Base-by-base conservation (phyloP, 108 stramenopile species). In the Stephanodiscus triporus region DNA sequence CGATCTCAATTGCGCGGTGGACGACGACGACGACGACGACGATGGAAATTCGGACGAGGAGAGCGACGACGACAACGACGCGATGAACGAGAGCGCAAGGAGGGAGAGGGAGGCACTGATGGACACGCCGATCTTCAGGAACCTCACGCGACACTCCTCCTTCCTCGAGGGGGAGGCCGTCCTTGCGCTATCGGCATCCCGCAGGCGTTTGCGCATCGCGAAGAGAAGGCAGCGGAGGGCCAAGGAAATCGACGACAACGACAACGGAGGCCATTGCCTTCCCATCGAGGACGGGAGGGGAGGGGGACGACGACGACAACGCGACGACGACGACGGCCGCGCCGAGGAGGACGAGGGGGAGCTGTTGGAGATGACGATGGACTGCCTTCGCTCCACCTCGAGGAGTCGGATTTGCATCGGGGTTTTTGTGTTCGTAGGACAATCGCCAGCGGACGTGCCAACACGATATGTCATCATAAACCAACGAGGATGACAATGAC, bases 351-450 rank as follows among this genome's bases (percentile, higher is more conserved):
- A 75, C 2, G 69, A 83, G 9, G 74, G 73, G 13, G 38, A 27
- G 22, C 36, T 70, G 27, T 53, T 83, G 24, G 73, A 75, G 50
- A 68, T 82, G 50, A 86, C 91, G n/a, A 78, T 92, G 83, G 91
- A 92, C 59, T 92, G 86, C 84, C 70, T 92, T 92, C 88, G 68
- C 70, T 92, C 4, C 91, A 92, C 66, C 63, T 92, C 40, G 50
- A 76, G 16, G 87, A 92, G 57, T 49, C 70, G 1, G 84, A 88
- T 30, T 47, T 92, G 48, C 69, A 74, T 3, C 24, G 42, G 29
- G 89, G 91, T 9, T 88, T 92, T 63, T 82, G 49, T 45, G 57
- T 63, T 3, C 67, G 67, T 58, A 69, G 81, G 23, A 48, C 65
- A 24, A n/a, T 32, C 30, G 47, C 27, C 27, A 19, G 23, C 26